Evolutionary conservation across 2,329 filamentous ascomycete genomes (phyloP), one percentile per base, ranked within the genome.

Genomic region (Penicillium sp.): DNA sequence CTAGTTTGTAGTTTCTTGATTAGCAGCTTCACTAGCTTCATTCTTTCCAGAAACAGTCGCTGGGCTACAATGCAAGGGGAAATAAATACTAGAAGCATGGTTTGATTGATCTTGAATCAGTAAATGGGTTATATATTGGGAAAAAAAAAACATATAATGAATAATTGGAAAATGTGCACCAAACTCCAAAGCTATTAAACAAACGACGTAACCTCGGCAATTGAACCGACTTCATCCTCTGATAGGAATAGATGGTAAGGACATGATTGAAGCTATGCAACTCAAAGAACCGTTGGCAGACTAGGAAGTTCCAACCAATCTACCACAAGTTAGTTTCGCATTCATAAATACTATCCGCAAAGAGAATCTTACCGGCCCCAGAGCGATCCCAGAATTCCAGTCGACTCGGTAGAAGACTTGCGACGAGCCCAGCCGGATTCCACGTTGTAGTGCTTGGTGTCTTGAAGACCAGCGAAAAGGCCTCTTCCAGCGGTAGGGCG

Each of bases 381-480:
- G 10, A 64, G 7, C 4, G 54, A 52, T 13, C 49, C 54, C 18
- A 64, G 18, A 7, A 64, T 38, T 3, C 60, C 59, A 42, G 47
- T 45, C 21, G 49, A 54, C 3, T 47, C 38, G 16, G 63, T 51
- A 8, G 45, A 45, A 3, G 61, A 54, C 34, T 57, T 61, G 23
- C 70, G 65, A 21, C 64, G 62, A 6, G 70, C 70, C 68, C 69
- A 73, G 33, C 70, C 70, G 2, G 54, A 49, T 2, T 73, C 70
- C 18, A 73, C 70, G 10, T 71, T 72, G 47, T 73, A 73, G 52
- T 66, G 63, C 53, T 73, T 73, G 12, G 61, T 59, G 33, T 73
- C 70, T 49, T 73, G 70, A 2, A 73, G 61, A 4, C 70, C 70
- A 31, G 70, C 70, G 49, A 73, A 73, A 42, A 73, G 65, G 28